Evolutionary conservation across 805 yeast genomes (phyloP), one percentile per base, ranked within the genome.

Genomic region (Blastobotrys parvus): DNA sequence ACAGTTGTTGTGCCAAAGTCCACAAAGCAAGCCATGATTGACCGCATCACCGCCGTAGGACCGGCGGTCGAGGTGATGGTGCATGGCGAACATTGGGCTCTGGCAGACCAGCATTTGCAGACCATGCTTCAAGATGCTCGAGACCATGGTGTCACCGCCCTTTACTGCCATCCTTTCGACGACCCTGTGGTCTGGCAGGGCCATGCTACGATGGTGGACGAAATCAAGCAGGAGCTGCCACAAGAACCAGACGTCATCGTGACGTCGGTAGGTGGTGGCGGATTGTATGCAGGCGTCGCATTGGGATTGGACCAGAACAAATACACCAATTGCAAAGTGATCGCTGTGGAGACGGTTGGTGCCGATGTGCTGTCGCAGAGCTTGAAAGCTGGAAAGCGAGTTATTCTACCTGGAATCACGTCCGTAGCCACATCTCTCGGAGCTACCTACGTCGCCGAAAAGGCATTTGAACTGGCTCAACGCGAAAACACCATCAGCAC

Each of bases 211-310:
- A 74, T 87, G 47, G 92, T 94, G 1, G 76, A 84, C 72, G 97
- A 89, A 64, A 65, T 89, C 21, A 66, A 86, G 40, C 75, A 86
- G 60, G 96, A 88, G 66, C 71, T 86, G 30, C 46, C 45, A 2
- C 4, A 38, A 21, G 31, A 39, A 49, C 72, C 90, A 45, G 76
- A 74, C 49, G 96, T 95, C 2, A 80, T 89, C 1, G 83, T 87
- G 53, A 76, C 87, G 45, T 89, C 96, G 4, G 87, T 85, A 38
- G 97, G 97, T 48, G 97, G 97, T 48, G 97, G 95, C 54, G 97
- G 97, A 32, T 70, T 89, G 47, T 74, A 81, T 55, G 76, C 90
- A 3, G 97, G 97, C 56, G 70, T 89, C 25, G 89, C 83, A 30
- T 68, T 82, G 1, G 90, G 89, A 54, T 62, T 88, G 61, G 80